Base-by-base conservation (phyloP, 202 grass and related monocot species). In the Digitaria exilis region DNA sequence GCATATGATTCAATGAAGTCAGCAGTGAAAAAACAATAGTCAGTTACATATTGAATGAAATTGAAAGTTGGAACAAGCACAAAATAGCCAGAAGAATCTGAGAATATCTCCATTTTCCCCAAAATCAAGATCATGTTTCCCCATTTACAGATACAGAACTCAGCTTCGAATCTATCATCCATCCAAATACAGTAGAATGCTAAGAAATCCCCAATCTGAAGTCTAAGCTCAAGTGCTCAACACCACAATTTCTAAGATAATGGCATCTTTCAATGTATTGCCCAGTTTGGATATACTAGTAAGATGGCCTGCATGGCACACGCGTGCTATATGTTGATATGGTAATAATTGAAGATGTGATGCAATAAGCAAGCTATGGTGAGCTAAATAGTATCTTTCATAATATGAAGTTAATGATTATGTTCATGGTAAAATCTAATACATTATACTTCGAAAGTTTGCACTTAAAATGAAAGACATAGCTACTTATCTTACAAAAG, bases 1-100 rank as follows among this genome's bases (percentile, higher is more conserved):
- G 81, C 62, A 82, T 49, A 61, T 18, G 26, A 71, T 76, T 73
- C 61, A 46, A 52, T 26, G 69, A 75, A 60, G 15, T 49, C 75
- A 74, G 25, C 4, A 70, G 45, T 87, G 54, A 87, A 45, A 75
- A 75, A 83, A 45, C 8, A 69, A 19, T 3, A 41, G 85, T 35
- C 25, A 69, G 31, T 48, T 35, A 68, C 4, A 62, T 5, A 69
- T 67, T 44, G 66, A 73, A 66, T 15, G 65, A 41, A 78, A 67
- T 59, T 66, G 37, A 29, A 76, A 7, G 5, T 31, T 67, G 15
- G 17, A 41, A 18, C 11, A 44, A 42, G 17, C 51, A 73, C 0
- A 44, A 52, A 84, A 19, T 39, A 64, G 48, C 58, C 14, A 73
- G 34, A 16, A 58, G 68, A 72, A 54, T 14, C 45, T 77, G 69